phyloP scores from a whole-genome alignment of 2,329 filamentous ascomycete species.

The Amphichorda felina region DNA sequence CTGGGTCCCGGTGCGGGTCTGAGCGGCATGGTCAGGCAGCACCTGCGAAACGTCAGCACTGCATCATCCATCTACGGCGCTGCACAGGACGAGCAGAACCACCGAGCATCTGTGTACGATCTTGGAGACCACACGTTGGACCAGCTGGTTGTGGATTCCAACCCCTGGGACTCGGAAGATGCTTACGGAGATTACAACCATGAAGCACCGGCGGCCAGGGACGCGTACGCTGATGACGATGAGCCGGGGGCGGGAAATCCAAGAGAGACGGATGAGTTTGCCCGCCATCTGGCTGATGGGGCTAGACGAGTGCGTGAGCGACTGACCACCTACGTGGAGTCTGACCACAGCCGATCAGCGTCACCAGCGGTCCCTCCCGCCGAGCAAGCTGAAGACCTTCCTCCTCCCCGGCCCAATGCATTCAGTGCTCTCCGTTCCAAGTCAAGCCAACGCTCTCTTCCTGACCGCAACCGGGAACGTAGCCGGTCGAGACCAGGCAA shows the following conservation, averaged over 20 bases:
- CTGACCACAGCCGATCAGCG: slow-evolving; percentile 24
- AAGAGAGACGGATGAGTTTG: slow-evolving; percentile 53
- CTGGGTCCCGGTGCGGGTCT: slow-evolving; percentile 59
- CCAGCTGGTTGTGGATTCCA: slow-evolving; percentile 21
- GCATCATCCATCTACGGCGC: slow-evolving; percentile 65
- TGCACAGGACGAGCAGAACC: slow-evolving; percentile 4
- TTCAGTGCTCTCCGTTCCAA: slow-evolving; percentile 1
- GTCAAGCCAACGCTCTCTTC: slow-evolving; percentile 2
- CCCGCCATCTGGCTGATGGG: slow-evolving; percentile 58
- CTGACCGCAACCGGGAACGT: slow-evolving; percentile 1
- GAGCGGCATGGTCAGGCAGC: slow-evolving; percentile 72
- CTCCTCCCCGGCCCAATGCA: slow-evolving; percentile 1
- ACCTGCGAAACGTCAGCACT: slow-evolving; percentile 71
- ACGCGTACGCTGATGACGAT: not conserved
- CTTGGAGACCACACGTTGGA: slow-evolving; percentile 8
- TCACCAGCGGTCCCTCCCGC: slow-evolving; percentile 1
- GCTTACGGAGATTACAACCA: not conserved
- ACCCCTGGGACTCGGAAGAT: slow-evolving; percentile 27
- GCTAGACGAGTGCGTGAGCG: slow-evolving; percentile 62
- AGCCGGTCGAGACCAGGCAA: not conserved
- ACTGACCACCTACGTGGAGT: slow-evolving; percentile 56
- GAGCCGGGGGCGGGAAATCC: not conserved
- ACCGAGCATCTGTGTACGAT: not conserved
- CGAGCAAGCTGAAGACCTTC: slow-evolving; percentile 1
- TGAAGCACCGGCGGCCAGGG: not conserved